Base-by-base conservation (phyloP, 768 basidiomycete genomes). In the Pisolithus sp. region DNA sequence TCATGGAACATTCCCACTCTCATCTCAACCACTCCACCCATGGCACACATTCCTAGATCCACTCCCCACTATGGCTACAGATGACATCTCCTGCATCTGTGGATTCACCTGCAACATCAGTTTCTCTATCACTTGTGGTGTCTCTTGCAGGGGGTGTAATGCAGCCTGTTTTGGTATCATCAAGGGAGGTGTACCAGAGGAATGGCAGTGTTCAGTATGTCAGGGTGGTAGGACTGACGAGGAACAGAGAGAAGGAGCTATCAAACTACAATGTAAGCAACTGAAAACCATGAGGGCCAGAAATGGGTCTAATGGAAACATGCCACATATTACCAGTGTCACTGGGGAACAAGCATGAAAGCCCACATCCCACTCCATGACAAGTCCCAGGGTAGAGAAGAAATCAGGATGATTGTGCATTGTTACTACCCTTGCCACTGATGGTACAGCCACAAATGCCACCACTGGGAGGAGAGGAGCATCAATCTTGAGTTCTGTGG, bases 71-170 rank as follows among this genome's bases (percentile, higher is more conserved):
- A 54, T 67, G 23, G 68, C 60, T 53, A 67, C 75, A 9, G 80
- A 83, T 43, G 70, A 71, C 46, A 81, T 85, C 49, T 72, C 74
- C 44, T 93, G 91, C 64, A 86, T 90, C 53, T 93, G 90, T 66
- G 82, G 81, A 6, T 78, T 79, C 54, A 69, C 75, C 43, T 76
- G 81, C 61, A 91, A 91, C 68, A 89, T 91, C 65, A 89, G 90
- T 20, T 89, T 86, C 66, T 85, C 83, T 9, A 88, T 93, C 56
- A 86, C 85, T 9, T 94, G 92, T 69, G 92, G 93, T 65, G 64
- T 72, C 46, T 94, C 92, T 62, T 78, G 76, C 20, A 78, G 85
- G 38, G 93, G 92, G 90, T 86, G 85, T 59, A 91, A 94, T 69
- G 83, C 80, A 6, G 82, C 80, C 7, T 93, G 93, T 68, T 87